Evolutionary conservation across 805 yeast genomes (phyloP).

Genomic region (Clavispora phyllophila): DNA sequence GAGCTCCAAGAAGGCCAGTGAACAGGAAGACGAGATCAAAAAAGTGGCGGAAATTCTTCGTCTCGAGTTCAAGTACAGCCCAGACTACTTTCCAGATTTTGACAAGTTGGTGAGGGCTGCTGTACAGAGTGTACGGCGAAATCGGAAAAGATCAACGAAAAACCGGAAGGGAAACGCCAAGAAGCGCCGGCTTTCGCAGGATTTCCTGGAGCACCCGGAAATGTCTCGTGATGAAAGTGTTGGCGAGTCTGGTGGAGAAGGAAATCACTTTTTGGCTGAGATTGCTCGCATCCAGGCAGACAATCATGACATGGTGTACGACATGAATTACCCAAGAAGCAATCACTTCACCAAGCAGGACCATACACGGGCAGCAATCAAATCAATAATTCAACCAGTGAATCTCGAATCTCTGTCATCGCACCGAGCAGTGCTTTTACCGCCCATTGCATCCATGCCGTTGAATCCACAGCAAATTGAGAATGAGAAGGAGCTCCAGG

Average conservation of each 20-base stretch:
- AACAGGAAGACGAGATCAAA: constrained; percentile 79
- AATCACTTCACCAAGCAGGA: constrained; percentile 28
- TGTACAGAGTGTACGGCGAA: constrained; percentile 86
- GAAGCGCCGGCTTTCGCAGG: constrained; percentile 6
- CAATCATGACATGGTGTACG: constrained; percentile 28
- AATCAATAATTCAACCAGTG: constrained; percentile 41
- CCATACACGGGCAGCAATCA: constrained; percentile 43
- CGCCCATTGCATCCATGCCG: constrained; percentile 7
- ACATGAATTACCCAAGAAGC: constrained; percentile 29
- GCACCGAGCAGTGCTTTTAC: constrained; percentile 4
- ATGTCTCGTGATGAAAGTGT: constrained; percentile 1
- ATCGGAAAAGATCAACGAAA: constrained; percentile 61
- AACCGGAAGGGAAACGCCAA: constrained; percentile 14
- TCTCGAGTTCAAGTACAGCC: constrained; percentile 70
- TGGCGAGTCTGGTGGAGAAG: constrained; percentile 1
- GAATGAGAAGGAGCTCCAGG: constrained; percentile 8
- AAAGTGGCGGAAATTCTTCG: constrained; percentile 74
- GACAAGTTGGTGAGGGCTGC: constrained; percentile 91
- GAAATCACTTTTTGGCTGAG: constrained; percentile 26
- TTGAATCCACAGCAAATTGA: constrained; percentile 4
- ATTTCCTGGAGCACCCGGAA: neutral
- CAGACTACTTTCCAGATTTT: constrained; percentile 60
- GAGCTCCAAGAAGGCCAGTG: constrained; percentile 75
- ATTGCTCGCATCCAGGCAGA: constrained; percentile 31
- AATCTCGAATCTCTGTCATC: neutral